Base-by-base conservation (phyloP, 129 eudicot genomes). In the Pulicaria dysenterica region DNA sequence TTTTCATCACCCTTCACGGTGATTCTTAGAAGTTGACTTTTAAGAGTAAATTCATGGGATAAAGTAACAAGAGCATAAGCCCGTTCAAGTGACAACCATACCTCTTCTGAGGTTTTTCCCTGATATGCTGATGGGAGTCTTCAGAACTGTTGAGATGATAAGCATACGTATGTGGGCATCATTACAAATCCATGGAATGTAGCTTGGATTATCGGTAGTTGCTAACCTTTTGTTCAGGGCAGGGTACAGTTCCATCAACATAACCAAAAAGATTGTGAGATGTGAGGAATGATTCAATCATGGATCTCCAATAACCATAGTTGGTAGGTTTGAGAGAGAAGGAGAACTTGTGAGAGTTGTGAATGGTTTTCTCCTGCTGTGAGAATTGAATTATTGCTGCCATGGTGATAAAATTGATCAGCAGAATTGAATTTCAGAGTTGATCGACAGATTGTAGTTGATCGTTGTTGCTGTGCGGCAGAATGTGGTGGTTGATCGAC, bases 261-360 rank as follows among this genome's bases (percentile, higher is more conserved):
- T 24, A 24, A 24, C 31, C 31, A 24, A 24, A 24, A 24, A 24
- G 67, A 13, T 39, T 38, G 24, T 60, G n/a, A 43, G 50, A 64
- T 5, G 14, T 43, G 14, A 64, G 53, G 38, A 64, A 64, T 15
- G 69, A 9, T 64, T 64, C 69, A 16, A 64, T 42, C 69, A 64
- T 43, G 7, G 53, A 64, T 64, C 39, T 42, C 69, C 69, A 64
- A 6, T 61, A 61, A 0, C 67, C 67, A 61, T 61, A 61, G 48
- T 61, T 61, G 47, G 67, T 61, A 7, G 67, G 67, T n/a, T 61
- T 61, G 47, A 61, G 49, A 61, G 67, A 38, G 13, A 61, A 61
- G 42, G 64, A 34, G 67, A 61, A 61, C 34, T 61, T 61, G 67
- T 61, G 67, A 38, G 67, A 61, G 67, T 61, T 61, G 48, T 61